Evolutionary conservation across 148 eudicot species (phyloP), one percentile per base, ranked within the genome.

Genomic region (Vaccinium darrowii): DNA sequence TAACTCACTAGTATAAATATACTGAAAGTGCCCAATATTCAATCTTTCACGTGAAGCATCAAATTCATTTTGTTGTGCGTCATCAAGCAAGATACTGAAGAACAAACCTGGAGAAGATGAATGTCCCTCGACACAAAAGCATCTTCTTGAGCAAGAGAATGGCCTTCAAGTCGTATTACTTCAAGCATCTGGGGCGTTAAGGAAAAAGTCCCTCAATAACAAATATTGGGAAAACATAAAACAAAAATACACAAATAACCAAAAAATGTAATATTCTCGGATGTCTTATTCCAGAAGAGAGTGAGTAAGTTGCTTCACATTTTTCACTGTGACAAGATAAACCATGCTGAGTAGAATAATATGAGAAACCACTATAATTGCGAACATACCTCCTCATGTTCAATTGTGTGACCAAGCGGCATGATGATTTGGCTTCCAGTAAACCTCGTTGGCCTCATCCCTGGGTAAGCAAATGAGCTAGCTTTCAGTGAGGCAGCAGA

Each of bases 401-500:
- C 99, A 53, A 96, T 92, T 76, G 99, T 94, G 83, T 93, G 98
- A 51, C 97, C 99, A 47, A 96, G 93, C 56, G 99, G 99, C 94
- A 96, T 93, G 82, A 96, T 94, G 67, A 93, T 87, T 86, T 96
- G 99, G 88, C 92, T 91, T 30, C 99, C 97, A 43, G 95, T 92
- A 88, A 96, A 96, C 80, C 95, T 88, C 6, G 95, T 90, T 14
- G 95, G 86, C 82, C 94, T 89, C 92, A 92, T 87, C 73, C 94
- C 95, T 13, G 95, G 94, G 90, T 88, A 94, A 62, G 95, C 89
- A 86, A 86, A 94, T 4, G 95, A 58, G 86, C 87, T 88, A 58
- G 94, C 86, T 87, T 94, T 94, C 82, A 94, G 80, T 7, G 97
- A 90, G 0, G 98, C 92, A 76, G 98, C 99, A 78, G 91, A 85